phyloP scores from a whole-genome alignment of 139 green algal genomes.

The Chlamydomonas eustigma region DNA sequence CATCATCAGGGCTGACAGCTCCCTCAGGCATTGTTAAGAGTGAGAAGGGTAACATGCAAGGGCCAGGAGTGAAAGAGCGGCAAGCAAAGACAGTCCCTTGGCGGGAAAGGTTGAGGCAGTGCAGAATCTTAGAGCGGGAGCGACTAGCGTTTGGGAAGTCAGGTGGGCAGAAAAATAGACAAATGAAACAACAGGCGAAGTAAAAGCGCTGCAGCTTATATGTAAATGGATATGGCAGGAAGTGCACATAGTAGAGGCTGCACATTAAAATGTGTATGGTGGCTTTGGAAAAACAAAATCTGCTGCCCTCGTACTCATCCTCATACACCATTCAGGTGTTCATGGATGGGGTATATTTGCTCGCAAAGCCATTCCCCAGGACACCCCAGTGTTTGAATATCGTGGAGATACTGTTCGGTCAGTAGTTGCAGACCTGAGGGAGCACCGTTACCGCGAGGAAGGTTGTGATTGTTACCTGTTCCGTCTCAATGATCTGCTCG shows the following conservation, averaged over 20 bases:
- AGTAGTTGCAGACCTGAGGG: constrained; percentile 61
- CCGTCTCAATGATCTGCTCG: constrained; percentile 59
- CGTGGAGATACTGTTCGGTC: constrained; percentile 68
- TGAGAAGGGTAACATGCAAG: neutral
- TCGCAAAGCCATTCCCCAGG: constrained; percentile 54
- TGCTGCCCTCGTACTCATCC: too few relatives aligned
- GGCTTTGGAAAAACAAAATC: too few relatives aligned
- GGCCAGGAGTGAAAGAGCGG: neutral
- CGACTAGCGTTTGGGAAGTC: constrained; percentile 81
- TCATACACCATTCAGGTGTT: constrained; percentile 59
- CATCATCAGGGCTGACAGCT: too few relatives aligned
- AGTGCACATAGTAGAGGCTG: too few relatives aligned
- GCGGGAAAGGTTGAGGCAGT: constrained; percentile 37
- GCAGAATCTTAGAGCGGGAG: constrained; percentile 35
- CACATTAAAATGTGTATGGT: too few relatives aligned
- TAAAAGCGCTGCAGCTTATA: too few relatives aligned
- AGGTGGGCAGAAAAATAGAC: too few relatives aligned
- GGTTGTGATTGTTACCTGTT: constrained; percentile 89
- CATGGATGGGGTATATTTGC: constrained; percentile 89
- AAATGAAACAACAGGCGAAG: too few relatives aligned
- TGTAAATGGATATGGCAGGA: too few relatives aligned
- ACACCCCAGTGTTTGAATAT: constrained; percentile 87
- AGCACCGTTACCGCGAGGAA: constrained; percentile 63
- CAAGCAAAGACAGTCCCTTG: constrained; percentile 35
- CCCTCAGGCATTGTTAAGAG: neutral